Base-by-base conservation (phyloP, 2,329 filamentous ascomycete genomes). In the Fusarium paranaense region DNA sequence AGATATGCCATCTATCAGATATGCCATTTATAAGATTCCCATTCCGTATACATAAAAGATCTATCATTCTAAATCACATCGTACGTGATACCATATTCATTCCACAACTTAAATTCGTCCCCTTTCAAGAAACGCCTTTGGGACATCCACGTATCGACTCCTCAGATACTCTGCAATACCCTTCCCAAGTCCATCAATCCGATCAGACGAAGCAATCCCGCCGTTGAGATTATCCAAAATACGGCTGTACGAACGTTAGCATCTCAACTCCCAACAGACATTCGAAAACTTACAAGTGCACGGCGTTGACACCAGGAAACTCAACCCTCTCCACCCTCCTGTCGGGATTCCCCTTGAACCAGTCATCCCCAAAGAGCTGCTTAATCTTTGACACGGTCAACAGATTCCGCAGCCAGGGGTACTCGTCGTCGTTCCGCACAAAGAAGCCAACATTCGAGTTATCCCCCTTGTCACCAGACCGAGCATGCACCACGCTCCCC, bases 391-490 rank as follows among this genome's bases (percentile, higher is more conserved):
- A 77, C 10, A 79, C 76, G 1, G 82, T 86, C 73, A 89, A 77
- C 6, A 86, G 52, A 2, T 79, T 80, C 38, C 84, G 81, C 16
- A 87, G 71, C 86, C 86, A 87, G 6, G 84, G 80, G 71, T 83
- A 88, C 72, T 87, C 85, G 54, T 86, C 83, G 1, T 79, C 77
- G 20, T 82, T 71, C 6, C 83, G 79, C 6, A 86, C 84, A 72
- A 85, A 89, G 69, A 87, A 82, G 0, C 85, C 86, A 5, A 86
- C 80, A 58, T 87, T 87, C 35, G 80, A 81, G 71, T 87, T 83
- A 0, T 81, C 80, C 0, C 81, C 85, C 67, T 87, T 87, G 60
- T 87, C 86, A 0, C 82, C 82, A 0, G 81, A 82, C 1, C 82
- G 61, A 1, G 73, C 82, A 6, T 79, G 78, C 2, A 80, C 81